Base-by-base conservation (phyloP, 2,329 filamentous ascomycete genomes). In the Cordyceps javanica region DNA sequence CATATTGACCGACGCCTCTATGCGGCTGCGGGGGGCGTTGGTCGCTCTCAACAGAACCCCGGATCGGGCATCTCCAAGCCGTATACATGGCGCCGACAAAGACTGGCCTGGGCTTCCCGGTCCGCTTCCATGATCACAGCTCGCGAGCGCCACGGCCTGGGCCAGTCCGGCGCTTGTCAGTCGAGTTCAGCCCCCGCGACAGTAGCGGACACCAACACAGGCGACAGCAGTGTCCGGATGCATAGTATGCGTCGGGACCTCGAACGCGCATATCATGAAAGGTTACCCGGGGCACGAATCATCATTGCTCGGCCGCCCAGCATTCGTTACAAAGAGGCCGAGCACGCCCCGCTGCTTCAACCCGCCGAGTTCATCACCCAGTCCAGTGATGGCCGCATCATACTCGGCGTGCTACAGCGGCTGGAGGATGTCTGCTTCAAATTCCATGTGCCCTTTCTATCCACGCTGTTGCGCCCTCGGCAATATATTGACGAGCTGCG, bases 371-470 rank as follows among this genome's bases (percentile, higher is more conserved):
- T 49, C 11, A 26, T 56, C 45, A 50, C 44, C 10, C 44, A 56
- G 19, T 21, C 54, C 13, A 36, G 34, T n/a, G 44, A 56, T 19
- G 54, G 54, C 6, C 44, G 54, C 25, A 49, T 34, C 36, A 56
- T 56, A 10, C 39, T 56, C 14, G 54, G 54, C 19, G 44, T 56
- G 7, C 19, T 56, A 36, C 54, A 56, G 25, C 44, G 45, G 16
- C 28, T 36, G 8, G 30, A 56, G 19, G 54, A 56, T 19, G 45
- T 50, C 23, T 38, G 13, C 13, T 49, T 56, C 34, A 42, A 21
- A 5, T 16, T 56, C 25, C 9, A 23, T 10, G 45, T 56, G 11
- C 54, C 54, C 13, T 56, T 56, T 11, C 8, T 55, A 1, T 10
- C 34, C 7, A 6, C 16, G 2, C 32, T 21, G 19, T 38, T 8